These are phyloP conservation scores for Tylopilus rubrobrunneus DNA, from an alignment of 768 basidiomycete species.

Conservation along the genomic window DNA sequence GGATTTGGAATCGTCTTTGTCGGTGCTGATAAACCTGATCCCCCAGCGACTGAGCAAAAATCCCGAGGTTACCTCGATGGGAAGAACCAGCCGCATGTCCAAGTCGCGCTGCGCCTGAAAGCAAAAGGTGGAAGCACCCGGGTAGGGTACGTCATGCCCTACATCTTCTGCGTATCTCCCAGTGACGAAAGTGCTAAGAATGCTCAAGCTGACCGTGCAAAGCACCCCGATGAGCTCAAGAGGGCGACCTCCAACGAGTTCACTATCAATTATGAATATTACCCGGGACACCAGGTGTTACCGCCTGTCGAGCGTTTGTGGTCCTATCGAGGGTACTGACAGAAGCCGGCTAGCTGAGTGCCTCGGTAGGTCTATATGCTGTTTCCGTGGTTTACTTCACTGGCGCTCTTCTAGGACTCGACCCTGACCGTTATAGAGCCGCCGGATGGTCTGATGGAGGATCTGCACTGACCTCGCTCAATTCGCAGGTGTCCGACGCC, in stretches of 20 bases:
- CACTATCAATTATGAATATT: constrained; percentile 88
- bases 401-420: constrained; percentile 42
- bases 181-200: constrained; percentile 68
- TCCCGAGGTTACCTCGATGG: constrained; percentile 96
- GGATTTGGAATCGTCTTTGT: background rate
- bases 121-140: constrained; percentile 75
- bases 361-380: constrained; percentile 55
- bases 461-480: constrained; percentile 65
- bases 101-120: constrained; percentile 91
- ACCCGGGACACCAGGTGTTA: constrained; percentile 85
- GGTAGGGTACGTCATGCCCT: constrained; percentile 91
- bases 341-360: constrained; percentile 90
- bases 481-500: constrained; percentile 84
- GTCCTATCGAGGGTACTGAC: constrained; percentile 95
- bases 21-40: background rate
- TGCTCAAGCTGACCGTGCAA: constrained; percentile 85
- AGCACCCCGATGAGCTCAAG: constrained; percentile 90
- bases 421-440: constrained; percentile 52
- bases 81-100: constrained; percentile 94
- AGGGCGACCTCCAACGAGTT: constrained; percentile 54
- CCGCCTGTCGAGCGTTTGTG: constrained; percentile 91
- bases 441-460: constrained; percentile 52
- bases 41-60: constrained; percentile 89
- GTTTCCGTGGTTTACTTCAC: background rate
- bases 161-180: constrained; percentile 84